Conservation (phyloP, 257 asterid genomes). For the Ligustrum vulgare region DNA sequence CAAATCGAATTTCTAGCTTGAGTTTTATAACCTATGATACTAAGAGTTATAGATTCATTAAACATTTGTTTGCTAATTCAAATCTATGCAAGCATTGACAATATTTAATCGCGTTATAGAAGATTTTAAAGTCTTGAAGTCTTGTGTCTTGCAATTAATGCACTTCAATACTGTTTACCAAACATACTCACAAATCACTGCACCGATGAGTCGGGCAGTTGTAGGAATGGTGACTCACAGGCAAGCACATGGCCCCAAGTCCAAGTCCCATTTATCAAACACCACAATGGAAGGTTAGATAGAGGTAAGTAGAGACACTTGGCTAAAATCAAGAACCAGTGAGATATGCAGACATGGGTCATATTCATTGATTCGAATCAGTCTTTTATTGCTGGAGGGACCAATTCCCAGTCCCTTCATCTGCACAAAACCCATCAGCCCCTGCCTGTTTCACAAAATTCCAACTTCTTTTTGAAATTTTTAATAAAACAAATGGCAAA, state of each 20-base stretch:
- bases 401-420: slow-evolving; percentile 49
- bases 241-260: neutral
- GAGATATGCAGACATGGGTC: slow-evolving; percentile 41
- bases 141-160: too few species aligned
- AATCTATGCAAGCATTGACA: too few species aligned
- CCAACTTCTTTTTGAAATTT: slow-evolving; percentile 18
- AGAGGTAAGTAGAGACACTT: slow-evolving; percentile 7
- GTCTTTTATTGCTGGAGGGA: slow-evolving; percentile 55
- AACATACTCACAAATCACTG: neutral
- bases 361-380: slow-evolving; percentile 25
- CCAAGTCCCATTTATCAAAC: neutral
- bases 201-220: neutral
- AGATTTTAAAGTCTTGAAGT: too few species aligned
- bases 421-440: slow-evolving; percentile 19
- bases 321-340: slow-evolving; percentile 37
- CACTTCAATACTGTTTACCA: neutral
- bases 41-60: too few species aligned
- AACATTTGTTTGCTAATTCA: too few species aligned
- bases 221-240: neutral
- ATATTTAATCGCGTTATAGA: neutral
- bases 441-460: slow-evolving; percentile 16
- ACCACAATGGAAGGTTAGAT: neutral
- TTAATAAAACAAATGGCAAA: slow-evolving; percentile 70
- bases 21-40: too few species aligned
- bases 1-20: too few species aligned